Base-by-base conservation (phyloP, 1,139 yeast genomes). In the Blastobotrys aristatus region DNA sequence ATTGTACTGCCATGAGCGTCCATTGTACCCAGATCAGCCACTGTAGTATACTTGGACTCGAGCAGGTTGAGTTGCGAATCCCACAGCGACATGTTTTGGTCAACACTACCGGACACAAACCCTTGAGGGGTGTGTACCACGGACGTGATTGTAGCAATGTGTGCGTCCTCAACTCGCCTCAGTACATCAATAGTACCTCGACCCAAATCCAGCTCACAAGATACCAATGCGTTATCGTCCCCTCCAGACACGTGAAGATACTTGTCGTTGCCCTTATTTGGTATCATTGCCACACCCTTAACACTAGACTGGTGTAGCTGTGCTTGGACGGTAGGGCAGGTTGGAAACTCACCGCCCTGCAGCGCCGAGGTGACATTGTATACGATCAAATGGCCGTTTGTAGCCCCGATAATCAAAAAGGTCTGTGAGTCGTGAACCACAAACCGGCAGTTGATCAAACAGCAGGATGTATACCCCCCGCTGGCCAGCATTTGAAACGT, bases 21-120 rank as follows among this genome's bases (percentile, higher is more conserved):
- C 38, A 79, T 65, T 48, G 89, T 81, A 0, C 96, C 97, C 0
- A 96, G 86, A 61, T 92, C 98, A 0, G 97, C 95, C 32, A 89
- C 78, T 0, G 96, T 83, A 1, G 96, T 86, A 63, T 84, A 86
- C 44, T 64, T 64, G 1, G 75, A 70, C 4, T 74, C 71, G 1
- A 63, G 18, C 43, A 80, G 66, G 1, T 44, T 47, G 35, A 85
- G 60, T 1, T 45, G 34, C 5, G 57, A 57, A 0, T 57, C 56
- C 97, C 97, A 90, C 8, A 75, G 51, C 48, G 84, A 73, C 1
- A 86, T 71, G 5, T 80, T 72, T 64, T 92, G 97, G 58, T 92
- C 97, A 2, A 88, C 95, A 0, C 89, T 77, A 0, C 80, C 74
- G 1, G 79, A 79, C 8, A 73, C 60, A 6, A 72, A 54, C 7